Conservation (phyloP, 805 yeast genomes). For the Lipomyces oligophaga region DNA sequence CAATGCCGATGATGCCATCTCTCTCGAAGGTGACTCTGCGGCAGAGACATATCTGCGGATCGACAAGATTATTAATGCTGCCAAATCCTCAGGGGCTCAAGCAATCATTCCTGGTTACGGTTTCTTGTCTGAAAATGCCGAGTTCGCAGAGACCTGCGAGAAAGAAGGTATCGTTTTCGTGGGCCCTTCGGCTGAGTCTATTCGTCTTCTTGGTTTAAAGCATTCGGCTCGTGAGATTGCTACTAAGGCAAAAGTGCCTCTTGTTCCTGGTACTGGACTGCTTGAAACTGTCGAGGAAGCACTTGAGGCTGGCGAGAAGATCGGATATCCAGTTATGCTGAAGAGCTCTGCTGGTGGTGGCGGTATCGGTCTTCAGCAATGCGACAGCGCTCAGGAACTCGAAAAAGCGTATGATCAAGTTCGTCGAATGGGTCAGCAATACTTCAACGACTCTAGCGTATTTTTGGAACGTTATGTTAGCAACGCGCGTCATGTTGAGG, state of each 20-base stretch:
- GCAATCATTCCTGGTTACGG: slow-evolving; percentile 99
- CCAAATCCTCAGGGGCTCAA: slow-evolving; percentile 76
- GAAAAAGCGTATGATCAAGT: slow-evolving; percentile 84
- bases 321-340: slow-evolving; percentile 88
- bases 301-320: slow-evolving; percentile 60
- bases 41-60: slow-evolving; percentile 86
- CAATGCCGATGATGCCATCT: slow-evolving; percentile 75
- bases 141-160: slow-evolving; percentile 83
- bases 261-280: slow-evolving; percentile 95
- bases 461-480: slow-evolving; percentile 93
- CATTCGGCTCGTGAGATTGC: slow-evolving; percentile 97
- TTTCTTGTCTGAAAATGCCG: slow-evolving; percentile 93
- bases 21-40: slow-evolving; percentile 76
- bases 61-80: slow-evolving; percentile 82
- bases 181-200: slow-evolving; percentile 95
- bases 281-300: slow-evolving; percentile 73
- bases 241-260: slow-evolving; percentile 82
- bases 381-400: slow-evolving; percentile 75
- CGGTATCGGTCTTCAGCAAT: slow-evolving; percentile 95
- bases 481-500: slow-evolving; percentile 92
- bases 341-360: slow-evolving; percentile 99
- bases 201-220: slow-evolving; percentile 84
- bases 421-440: slow-evolving; percentile 87
- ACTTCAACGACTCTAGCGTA: slow-evolving; percentile 94
- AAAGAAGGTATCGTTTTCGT: slow-evolving; percentile 83